Conservation (phyloP, 306 rosid genomes). For the Vigna trinervia region DNA sequence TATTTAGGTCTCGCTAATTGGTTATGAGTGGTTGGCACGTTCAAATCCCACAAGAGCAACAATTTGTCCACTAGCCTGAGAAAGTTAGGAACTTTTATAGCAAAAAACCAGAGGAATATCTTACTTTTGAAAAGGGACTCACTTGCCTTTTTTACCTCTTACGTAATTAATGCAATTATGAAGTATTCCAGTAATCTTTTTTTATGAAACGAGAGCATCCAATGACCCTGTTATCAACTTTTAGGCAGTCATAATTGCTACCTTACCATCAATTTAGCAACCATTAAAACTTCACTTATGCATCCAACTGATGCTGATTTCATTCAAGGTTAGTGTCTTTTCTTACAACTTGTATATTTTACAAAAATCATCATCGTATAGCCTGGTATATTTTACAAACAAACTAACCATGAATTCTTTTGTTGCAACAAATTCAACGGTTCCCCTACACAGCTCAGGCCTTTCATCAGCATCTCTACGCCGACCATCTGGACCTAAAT, state of each 20-base stretch:
- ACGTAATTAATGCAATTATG: background rate
- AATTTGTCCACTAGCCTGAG: background rate
- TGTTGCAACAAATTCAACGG: constrained; percentile 96
- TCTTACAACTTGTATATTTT: constrained; percentile 12
- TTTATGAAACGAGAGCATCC: background rate
- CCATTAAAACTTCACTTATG: background rate
- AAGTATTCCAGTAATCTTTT: background rate
- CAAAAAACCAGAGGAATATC: background rate
- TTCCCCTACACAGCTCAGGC: constrained; percentile 95
- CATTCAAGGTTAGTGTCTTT: constrained; percentile 14
- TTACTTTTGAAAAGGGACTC: background rate
- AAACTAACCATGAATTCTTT: constrained; percentile 92
- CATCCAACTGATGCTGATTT: background rate
- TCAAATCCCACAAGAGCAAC: background rate
- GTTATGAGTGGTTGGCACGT: background rate
- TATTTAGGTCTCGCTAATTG: constrained; percentile 18
- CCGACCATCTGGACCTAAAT: constrained; percentile 98
- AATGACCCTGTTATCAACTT: background rate
- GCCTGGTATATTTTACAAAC: constrained; percentile 32
- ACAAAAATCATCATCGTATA: background rate
- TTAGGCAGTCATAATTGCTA: constrained; percentile 4
- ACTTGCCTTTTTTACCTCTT: background rate
- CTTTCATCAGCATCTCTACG: constrained; percentile 98
- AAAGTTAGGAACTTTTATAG: background rate
- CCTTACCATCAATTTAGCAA: background rate